Evolutionary conservation across 192 early-diverging fungal species (phyloP).

Genomic region (Phycomyces blakesleeanus): DNA sequence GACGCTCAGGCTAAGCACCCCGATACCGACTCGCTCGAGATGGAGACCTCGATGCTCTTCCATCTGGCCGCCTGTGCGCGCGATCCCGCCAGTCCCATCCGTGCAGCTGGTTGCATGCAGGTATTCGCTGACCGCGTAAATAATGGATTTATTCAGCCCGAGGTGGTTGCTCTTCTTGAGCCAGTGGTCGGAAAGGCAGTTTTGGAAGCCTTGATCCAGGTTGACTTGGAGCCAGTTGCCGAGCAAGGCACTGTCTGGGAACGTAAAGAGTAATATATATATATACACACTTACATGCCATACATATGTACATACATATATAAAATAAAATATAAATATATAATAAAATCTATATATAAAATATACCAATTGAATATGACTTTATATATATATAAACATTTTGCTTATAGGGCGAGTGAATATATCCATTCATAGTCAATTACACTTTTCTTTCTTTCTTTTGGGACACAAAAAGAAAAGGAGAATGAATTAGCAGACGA

Average conservation of each 20-base stretch:
- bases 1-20: slow-evolving; percentile 47
- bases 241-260: slow-evolving; percentile 46
- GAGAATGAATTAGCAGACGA: too few species aligned
- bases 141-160: slow-evolving; percentile 64
- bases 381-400: too few species aligned
- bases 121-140: slow-evolving; percentile 77
- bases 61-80: slow-evolving; percentile 65
- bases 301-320: too few species aligned
- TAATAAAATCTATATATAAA: too few species aligned
- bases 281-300: too few species aligned
- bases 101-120: slow-evolving; percentile 74
- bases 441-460: too few species aligned
- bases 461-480: too few species aligned
- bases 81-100: slow-evolving; percentile 45
- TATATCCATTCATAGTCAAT: too few species aligned
- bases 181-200: slow-evolving; percentile 53
- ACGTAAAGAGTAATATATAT: not conserved
- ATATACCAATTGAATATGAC: too few species aligned
- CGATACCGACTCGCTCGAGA: slow-evolving; percentile 64
- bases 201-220: slow-evolving; percentile 57
- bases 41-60: slow-evolving; percentile 84
- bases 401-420: too few species aligned
- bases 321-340: too few species aligned
- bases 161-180: slow-evolving; percentile 51
- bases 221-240: slow-evolving; percentile 25